Conservation (phyloP, 495 filamentous ascomycete genomes). For the Penicillium herquei region DNA sequence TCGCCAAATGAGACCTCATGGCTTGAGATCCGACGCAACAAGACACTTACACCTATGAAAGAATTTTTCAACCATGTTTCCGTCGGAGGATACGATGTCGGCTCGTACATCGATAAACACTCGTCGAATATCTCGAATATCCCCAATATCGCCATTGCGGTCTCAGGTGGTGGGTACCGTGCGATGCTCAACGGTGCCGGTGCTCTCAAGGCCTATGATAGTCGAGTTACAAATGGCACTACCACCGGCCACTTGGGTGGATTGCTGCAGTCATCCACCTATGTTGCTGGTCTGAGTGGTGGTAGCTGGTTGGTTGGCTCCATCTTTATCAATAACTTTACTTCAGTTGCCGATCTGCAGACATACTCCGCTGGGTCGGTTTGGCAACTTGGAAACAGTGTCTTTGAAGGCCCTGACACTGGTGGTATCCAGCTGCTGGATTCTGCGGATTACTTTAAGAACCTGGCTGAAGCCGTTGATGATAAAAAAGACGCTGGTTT, state of each 20-base stretch:
- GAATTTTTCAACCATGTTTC: slow-evolving; percentile 70
- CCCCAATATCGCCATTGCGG: slow-evolving; percentile 60
- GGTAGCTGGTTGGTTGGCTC: slow-evolving; percentile 87
- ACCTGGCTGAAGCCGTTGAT: slow-evolving; percentile 59
- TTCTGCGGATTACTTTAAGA: slow-evolving; percentile 63
- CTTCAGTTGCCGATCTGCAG: slow-evolving; percentile 61
- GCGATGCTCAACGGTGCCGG: slow-evolving; percentile 90
- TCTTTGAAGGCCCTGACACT: slow-evolving; percentile 64
- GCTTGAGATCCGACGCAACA: slow-evolving; percentile 51
- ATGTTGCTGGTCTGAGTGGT: slow-evolving; percentile 81
- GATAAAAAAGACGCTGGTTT: slow-evolving; percentile 70
- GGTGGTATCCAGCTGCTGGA: slow-evolving; percentile 52
- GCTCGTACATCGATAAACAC: slow-evolving; percentile 60
- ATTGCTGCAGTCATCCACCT: slow-evolving; percentile 79
- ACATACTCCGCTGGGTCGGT: slow-evolving; percentile 39
- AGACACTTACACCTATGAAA: slow-evolving; percentile 65
- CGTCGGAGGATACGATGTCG: slow-evolving; percentile 75
- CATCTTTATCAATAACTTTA: slow-evolving; percentile 89
- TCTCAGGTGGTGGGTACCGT: slow-evolving; percentile 74
- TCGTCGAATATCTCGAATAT: slow-evolving; percentile 55
- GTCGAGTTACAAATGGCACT: slow-evolving; percentile 65
- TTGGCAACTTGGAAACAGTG: slow-evolving; percentile 79
- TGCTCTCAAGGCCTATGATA: slow-evolving; percentile 80
- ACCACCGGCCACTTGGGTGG: slow-evolving; percentile 73
- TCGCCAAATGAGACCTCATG: slow-evolving; percentile 70